Evolutionary conservation across 345 rosid genomes (phyloP).

Genomic region (Excoecaria cochinchinensis): DNA sequence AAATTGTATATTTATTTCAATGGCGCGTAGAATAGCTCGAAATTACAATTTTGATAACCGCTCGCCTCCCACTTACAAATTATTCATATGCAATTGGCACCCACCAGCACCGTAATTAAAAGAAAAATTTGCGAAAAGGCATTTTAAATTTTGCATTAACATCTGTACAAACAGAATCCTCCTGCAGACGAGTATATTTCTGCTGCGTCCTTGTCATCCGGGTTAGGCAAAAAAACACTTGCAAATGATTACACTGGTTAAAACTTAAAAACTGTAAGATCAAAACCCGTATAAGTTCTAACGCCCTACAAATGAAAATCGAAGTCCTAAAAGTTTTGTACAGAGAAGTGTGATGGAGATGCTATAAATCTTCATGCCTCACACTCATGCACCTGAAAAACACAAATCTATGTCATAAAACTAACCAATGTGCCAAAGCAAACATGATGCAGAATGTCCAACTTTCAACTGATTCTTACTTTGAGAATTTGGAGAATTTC

Average conservation of each 20-base stretch:
- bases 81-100: no score
- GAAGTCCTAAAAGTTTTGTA: neutral
- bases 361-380: neutral
- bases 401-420: neutral
- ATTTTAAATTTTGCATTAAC: neutral
- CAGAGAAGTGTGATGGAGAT: neutral
- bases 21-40: no score
- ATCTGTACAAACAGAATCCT: neutral
- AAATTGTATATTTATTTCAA: no score
- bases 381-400: neutral
- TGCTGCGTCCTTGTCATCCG: neutral
- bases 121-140: neutral
- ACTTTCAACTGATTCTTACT: conserved; percentile 1
- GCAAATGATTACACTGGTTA: neutral
- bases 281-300: neutral
- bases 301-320: neutral
- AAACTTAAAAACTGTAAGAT: neutral
- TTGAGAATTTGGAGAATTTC: neutral
- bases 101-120: neutral
- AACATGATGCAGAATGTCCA: neutral
- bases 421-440: neutral
- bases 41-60: no score
- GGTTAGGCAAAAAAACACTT: neutral
- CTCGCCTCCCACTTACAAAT: no score
- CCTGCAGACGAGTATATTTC: neutral